Evolutionary conservation across 257 asterid genomes (phyloP).

Genomic region (Forsythia viridissima): DNA sequence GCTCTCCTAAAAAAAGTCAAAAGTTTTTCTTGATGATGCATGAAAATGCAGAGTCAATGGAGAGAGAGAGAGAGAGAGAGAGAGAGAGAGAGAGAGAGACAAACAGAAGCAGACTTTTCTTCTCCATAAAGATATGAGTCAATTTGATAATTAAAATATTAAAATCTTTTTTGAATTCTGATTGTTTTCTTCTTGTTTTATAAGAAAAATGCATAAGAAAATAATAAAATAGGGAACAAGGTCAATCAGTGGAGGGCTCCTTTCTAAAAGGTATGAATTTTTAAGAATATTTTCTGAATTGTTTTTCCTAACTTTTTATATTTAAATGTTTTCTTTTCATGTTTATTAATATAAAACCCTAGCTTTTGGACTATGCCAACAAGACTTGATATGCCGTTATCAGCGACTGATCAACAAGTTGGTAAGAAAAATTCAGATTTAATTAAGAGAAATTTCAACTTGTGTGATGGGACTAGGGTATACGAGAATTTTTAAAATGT

Average conservation of each 20-base stretch:
- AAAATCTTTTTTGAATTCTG: constrained; percentile 35
- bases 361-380: constrained; percentile 15
- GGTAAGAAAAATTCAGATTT: neutral
- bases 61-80: constrained; percentile 12
- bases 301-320: neutral
- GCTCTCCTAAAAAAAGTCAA: constrained; percentile 23
- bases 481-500: neutral
- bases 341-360: constrained; percentile 3
- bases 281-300: neutral
- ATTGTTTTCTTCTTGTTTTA: constrained; percentile 42
- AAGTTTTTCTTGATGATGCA: constrained; percentile 34
- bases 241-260: constrained; percentile 45
- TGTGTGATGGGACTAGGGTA: neutral
- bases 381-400: constrained; percentile 31
- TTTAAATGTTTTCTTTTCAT: neutral
- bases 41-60: constrained; percentile 40
- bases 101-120: constrained; percentile 44
- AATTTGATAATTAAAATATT: constrained; percentile 30
- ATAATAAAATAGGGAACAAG: constrained; percentile 32
- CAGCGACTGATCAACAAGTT: constrained; percentile 24
- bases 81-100: constrained; percentile 49
- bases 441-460: constrained; percentile 8
- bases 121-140: constrained; percentile 42
- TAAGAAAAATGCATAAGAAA: constrained; percentile 6
- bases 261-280: constrained; percentile 13